Conservation (phyloP, 2,329 filamentous ascomycete species). For the Fusarium praegraminearum region DNA sequence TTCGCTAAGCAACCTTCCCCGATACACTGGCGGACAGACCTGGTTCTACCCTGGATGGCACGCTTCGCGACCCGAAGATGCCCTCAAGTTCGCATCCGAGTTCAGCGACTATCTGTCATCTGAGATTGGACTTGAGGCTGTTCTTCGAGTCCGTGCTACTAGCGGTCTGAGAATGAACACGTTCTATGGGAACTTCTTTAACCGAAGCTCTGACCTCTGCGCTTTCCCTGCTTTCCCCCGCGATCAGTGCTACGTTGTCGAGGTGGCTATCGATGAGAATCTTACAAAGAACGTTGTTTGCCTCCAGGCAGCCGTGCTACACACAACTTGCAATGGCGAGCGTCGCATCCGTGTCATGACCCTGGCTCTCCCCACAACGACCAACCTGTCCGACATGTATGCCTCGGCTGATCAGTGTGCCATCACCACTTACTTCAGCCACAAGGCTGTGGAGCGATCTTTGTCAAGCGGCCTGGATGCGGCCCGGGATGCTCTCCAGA, state of each 20-base stretch:
- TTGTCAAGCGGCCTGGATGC: constrained; percentile 89
- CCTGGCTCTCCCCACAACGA: constrained; percentile 90
- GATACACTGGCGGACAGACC: constrained; percentile 97
- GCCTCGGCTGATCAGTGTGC: constrained; percentile 95
- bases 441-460: constrained; percentile 95
- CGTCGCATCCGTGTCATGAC: constrained; percentile 95
- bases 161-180: constrained; percentile 96
- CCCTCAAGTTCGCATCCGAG: constrained; percentile 96
- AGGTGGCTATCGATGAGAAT: constrained; percentile 97
- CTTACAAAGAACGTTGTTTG: constrained; percentile 92
- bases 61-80: constrained; percentile 91
- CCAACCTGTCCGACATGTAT: constrained; percentile 90
- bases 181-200: constrained; percentile 99
- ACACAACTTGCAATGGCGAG: constrained; percentile 98
- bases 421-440: constrained; percentile 92
- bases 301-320: constrained; percentile 92
- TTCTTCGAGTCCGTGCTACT: constrained; percentile 93
- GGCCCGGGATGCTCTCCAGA: constrained; percentile 89
- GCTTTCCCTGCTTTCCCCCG: constrained; percentile 98
- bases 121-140: constrained; percentile 95
- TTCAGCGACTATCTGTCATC: constrained; percentile 97
- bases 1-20: constrained; percentile 91
- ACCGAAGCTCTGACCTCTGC: constrained; percentile 95
- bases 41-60: constrained; percentile 99
- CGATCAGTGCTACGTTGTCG: constrained; percentile 97